These are phyloP conservation scores for Globisporangium echinulatum DNA, from an alignment of 352 stramenopile genomes.

Conservation along the genomic window DNA sequence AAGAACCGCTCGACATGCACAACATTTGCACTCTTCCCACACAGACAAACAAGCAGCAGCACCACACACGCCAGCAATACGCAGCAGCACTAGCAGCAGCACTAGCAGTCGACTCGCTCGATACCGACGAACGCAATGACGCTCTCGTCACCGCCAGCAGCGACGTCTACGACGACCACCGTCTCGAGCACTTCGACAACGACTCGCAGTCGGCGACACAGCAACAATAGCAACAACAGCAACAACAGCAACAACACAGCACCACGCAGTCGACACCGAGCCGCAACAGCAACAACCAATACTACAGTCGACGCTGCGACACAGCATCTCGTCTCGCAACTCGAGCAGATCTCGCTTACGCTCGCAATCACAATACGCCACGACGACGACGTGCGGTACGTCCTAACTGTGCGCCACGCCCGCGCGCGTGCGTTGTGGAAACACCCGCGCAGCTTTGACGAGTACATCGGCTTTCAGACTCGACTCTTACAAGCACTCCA, in stretches of 20 bases:
- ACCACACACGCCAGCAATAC: no score
- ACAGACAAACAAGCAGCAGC: no score
- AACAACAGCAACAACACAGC: neutral
- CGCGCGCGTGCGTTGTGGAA: conserved; percentile 21
- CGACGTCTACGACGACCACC: neutral
- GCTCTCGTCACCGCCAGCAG: neutral
- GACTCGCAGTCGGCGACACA: neutral
- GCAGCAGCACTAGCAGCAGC: no score
- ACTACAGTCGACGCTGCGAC: conserved; percentile 5
- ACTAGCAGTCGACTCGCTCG: no score
- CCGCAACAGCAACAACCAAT: neutral
- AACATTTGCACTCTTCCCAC: no score
- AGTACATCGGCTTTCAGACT: conserved; percentile 37
- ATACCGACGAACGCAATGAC: neutral
- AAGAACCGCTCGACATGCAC: no score
- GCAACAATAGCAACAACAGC: neutral
- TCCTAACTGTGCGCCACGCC: conserved; percentile 34
- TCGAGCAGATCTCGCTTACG: conserved; percentile 26
- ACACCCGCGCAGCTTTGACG: conserved; percentile 36
- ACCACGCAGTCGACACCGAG: conserved; percentile 1
- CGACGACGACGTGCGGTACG: conserved; percentile 38
- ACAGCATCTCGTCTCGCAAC: conserved; percentile 15
- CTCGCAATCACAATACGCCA: conserved; percentile 15
- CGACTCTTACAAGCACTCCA: conserved; percentile 28
- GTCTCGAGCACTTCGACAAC: neutral